Evolutionary conservation across 2,329 filamentous ascomycete genomes (phyloP), one percentile per base, ranked within the genome.

Genomic region (Cordyceps tenuipes): DNA sequence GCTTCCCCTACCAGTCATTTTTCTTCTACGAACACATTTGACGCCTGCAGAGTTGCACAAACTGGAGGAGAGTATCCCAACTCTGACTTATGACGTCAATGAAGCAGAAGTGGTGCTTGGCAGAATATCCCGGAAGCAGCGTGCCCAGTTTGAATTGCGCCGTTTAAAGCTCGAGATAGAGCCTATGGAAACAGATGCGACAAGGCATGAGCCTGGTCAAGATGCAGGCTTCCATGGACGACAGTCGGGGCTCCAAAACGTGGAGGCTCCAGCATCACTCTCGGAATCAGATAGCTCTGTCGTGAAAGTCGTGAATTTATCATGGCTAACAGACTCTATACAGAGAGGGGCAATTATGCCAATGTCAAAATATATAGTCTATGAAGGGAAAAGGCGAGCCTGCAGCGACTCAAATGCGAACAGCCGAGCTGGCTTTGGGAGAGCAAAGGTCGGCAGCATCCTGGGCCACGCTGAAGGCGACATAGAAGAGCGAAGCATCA

Each of bases 71-170:
- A 79, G 79, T 23, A 81, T 95, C 10, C 76, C 80, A 4, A 80
- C 79, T 0, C 70, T 94, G 57, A 92, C 90, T 0, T 86, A 87
- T 61, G 83, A 93, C 70, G 77, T 88, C 57, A 77, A 78, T 15
- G 88, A 93, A 71, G 91, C 91, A 0, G 78, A 82, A 5, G 72
- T 97, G 3, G 78, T 96, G 2, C 70, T 97, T 34, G 91, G 89
- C 2, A 90, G 86, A 64, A 80, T 96, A 39, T 79, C 79, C 0
- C 86, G 83, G 59, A 86, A 83, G 64, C 81, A 84, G 66, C 82
- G 93, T 19, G 90, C 90, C 0, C 78, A 82, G 51, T 86, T 95
- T 66, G 93, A 97, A 72, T 76, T 97, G 62, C 81, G 90, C 57
- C 80, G 83, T 7, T 80, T 83, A 50, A 86, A 84, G 15, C 66